Conservation (phyloP, 352 stramenopile genomes). For the Globisporangium rhizosaccharum region DNA sequence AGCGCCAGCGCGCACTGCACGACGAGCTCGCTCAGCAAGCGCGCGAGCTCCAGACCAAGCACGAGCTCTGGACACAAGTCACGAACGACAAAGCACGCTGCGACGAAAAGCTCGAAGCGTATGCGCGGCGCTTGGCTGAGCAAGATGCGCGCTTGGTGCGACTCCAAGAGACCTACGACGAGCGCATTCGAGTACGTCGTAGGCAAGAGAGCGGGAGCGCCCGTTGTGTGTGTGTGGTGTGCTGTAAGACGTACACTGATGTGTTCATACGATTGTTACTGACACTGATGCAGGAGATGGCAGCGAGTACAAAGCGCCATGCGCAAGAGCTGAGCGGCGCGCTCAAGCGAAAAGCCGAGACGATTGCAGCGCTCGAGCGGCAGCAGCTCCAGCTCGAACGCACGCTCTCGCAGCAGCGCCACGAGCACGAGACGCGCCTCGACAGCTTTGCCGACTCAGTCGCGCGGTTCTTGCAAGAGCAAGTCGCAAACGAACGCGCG, state of each 20-base stretch:
- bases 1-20: slow-evolving; percentile 24
- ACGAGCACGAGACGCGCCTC: slow-evolving; percentile 51
- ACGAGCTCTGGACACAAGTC: slow-evolving; percentile 22
- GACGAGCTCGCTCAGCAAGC: slow-evolving; percentile 32
- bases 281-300: slow-evolving; percentile 15
- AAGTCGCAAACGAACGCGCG: slow-evolving; percentile 38
- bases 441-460: slow-evolving; percentile 52
- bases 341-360: slow-evolving; percentile 25
- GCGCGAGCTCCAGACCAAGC: slow-evolving; percentile 38
- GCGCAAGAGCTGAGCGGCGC: slow-evolving; percentile 23
- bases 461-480: slow-evolving; percentile 45
- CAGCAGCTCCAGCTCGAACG: slow-evolving; percentile 42
- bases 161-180: slow-evolving; percentile 41
- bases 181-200: slow-evolving; percentile 31
- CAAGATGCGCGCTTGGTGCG: slow-evolving; percentile 26
- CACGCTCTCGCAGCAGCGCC: slow-evolving; percentile 28
- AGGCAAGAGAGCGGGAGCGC: background rate
- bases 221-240: background rate
- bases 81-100: slow-evolving; percentile 29
- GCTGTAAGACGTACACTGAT: background rate
- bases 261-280: background rate
- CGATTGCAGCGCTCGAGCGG: slow-evolving; percentile 29
- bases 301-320: slow-evolving; percentile 17
- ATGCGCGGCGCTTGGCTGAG: slow-evolving; percentile 35
- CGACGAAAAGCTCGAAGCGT: slow-evolving; percentile 38